phyloP scores from a whole-genome alignment of 1,284 basidiomycete species.

The Lentinus polychrous region DNA sequence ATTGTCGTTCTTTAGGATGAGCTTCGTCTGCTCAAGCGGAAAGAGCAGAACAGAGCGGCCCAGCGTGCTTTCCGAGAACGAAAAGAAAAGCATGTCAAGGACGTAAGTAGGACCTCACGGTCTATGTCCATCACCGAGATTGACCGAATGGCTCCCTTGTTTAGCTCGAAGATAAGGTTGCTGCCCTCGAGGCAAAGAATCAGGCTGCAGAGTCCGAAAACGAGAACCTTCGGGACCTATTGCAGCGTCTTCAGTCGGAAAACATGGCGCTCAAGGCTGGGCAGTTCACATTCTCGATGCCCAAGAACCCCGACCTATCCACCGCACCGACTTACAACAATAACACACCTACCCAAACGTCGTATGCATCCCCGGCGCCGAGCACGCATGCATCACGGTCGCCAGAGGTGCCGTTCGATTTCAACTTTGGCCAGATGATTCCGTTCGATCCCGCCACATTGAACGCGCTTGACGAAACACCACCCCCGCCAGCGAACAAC shows the following conservation, averaged over 20 bases:
- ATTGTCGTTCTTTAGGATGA: conserved; percentile 46
- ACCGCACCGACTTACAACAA: conserved; percentile 11
- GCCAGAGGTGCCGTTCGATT: conserved; percentile 25
- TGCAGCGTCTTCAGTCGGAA: conserved; percentile 71
- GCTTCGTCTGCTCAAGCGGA: conserved; percentile 66
- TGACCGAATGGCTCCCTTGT: conserved; percentile 4
- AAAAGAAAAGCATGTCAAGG: conserved; percentile 85
- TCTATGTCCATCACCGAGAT: conserved; percentile 12
- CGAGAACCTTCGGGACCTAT: conserved; percentile 70
- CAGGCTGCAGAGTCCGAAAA: conserved; percentile 62
- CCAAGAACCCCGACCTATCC: conserved; percentile 21
- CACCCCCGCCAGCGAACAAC: conserved; percentile 27
- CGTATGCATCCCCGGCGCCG: conserved; percentile 23
- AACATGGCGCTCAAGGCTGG: conserved; percentile 68
- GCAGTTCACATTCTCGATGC: conserved; percentile 69
- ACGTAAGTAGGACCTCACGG: conserved; percentile 44
- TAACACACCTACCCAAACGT: conserved; percentile 18
- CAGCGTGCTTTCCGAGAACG: conserved; percentile 82
- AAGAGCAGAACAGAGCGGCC: conserved; percentile 83
- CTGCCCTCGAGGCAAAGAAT: conserved; percentile 72
- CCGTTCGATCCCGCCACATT: conserved; percentile 61
- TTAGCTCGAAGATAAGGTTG: conserved; percentile 78
- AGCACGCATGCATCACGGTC: conserved; percentile 19
- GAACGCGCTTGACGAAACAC: conserved; percentile 48
- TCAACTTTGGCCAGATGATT: conserved; percentile 59